Conservation (phyloP, 139 green algal genomes). For the Chlamydomonas sp. region DNA sequence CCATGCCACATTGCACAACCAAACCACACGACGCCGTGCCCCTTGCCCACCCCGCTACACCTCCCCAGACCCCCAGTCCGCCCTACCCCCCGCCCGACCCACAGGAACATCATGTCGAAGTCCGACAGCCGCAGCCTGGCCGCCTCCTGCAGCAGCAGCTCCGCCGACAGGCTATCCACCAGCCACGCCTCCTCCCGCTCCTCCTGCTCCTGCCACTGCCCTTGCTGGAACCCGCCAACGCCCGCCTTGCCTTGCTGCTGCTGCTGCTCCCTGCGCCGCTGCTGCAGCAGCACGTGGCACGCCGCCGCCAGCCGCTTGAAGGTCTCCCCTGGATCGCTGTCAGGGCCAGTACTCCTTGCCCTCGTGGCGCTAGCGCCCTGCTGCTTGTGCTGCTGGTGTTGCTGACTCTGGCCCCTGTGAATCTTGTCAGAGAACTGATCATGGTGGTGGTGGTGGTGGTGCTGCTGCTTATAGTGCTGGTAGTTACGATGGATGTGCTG, state of each 20-base stretch:
- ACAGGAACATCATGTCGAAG: constrained; percentile 34
- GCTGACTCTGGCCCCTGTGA: neutral
- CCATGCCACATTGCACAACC: no score
- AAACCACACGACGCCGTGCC: neutral
- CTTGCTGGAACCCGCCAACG: neutral
- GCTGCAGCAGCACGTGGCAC: constrained; percentile 16
- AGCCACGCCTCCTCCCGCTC: neutral
- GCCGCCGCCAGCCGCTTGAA: constrained; percentile 9
- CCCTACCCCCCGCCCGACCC: neutral
- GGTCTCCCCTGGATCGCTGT: neutral
- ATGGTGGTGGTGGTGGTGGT: no score
- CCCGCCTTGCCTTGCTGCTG: neutral
- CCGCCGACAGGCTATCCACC: constrained; percentile 6
- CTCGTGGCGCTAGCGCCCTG: no score
- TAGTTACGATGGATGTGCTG: no score
- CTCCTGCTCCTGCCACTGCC: neutral
- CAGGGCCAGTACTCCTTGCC: no score
- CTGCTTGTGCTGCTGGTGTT: neutral
- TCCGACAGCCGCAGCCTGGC: constrained; percentile 14
- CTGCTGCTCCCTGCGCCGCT: neutral
- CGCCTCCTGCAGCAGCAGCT: constrained; percentile 19
- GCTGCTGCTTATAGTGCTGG: no score
- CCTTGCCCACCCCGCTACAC: neutral
- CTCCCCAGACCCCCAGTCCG: neutral
- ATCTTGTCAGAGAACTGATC: no score